Conservation (phyloP, 208 protist species). For the Endotrypanum monterogeii region DNA sequence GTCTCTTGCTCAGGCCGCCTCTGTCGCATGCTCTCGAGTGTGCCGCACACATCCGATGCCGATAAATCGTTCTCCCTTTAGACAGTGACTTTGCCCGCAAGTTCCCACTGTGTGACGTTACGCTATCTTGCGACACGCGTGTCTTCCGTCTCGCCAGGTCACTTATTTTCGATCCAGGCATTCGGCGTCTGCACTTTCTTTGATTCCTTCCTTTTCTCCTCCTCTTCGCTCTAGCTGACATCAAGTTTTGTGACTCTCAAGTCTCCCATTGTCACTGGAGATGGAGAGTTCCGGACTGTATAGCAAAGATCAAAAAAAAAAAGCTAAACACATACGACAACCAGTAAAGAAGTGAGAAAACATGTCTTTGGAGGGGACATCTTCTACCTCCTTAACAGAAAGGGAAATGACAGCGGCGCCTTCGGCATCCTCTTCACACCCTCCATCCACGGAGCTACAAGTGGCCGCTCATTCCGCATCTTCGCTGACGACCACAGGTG, state of each 20-base stretch:
- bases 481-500: not conserved
- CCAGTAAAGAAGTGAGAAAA: no score
- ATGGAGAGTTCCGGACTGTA: not conserved
- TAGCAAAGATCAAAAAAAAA: not conserved
- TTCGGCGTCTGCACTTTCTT: no score
- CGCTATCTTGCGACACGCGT: not conserved
- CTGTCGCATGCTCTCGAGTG: not conserved
- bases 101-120: not conserved
- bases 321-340: no score
- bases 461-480: not conserved
- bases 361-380: not conserved
- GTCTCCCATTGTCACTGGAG: not conserved
- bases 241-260: not conserved
- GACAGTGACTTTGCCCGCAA: not conserved
- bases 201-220: not conserved
- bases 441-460: not conserved
- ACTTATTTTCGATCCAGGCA: not conserved
- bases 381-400: not conserved
- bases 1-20: not conserved
- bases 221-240: not conserved
- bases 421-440: not conserved
- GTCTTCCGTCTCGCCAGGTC: not conserved
- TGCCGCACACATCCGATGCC: not conserved
- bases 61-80: not conserved
- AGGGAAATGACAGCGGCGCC: not conserved